Evolutionary conservation across 2,329 filamentous ascomycete genomes (phyloP), one percentile per base, ranked within the genome.

Genomic region (Colletotrichum lentis): DNA sequence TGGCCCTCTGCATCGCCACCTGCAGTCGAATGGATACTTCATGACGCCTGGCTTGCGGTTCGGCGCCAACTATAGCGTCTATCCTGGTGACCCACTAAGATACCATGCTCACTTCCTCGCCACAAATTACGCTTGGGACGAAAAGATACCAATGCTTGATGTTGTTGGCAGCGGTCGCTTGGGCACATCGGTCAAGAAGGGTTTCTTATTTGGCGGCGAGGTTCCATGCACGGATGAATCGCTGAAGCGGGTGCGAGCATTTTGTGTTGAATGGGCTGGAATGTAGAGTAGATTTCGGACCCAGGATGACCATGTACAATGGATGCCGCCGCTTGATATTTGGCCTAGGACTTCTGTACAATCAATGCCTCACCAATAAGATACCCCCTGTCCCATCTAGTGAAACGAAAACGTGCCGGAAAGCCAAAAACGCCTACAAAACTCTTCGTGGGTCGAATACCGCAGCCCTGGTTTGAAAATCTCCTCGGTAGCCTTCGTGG

Each of bases 81-180:
- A 99, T 74, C 96, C 96, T 0, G 96, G 96, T 53, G 96, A 99
- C 77, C 94, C 96, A 1, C 83, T 99, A 59, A 90, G 96, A 12
- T 99, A 96, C 77, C 96, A 99, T 79, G 96, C 93, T 53, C 96
- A 99, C 78, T 98, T 97, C 77, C 86, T 97, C 73, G 92, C 91
- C 8, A 91, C 90, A n/a, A 89, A 91, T 39, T 88, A 91, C 73
- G 88, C 84, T n/a, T 98, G 94, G 93, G 89, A 97, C 69, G 88
- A 97, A 74, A 88, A 94, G 73, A 90, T 99, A 64, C 86, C 91
- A 44, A 82, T 98, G 74, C 85, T 97, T 72, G 92, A 97, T 72
- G 82, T 99, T 16, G 90, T 98, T 18, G 91, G 90, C 22, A 94
- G 93, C 8, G 96, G 96, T 5, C 86, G 96, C 72, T 79, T 99